Conservation (phyloP, 768 basidiomycete species). For the Tulasnella sp. region DNA sequence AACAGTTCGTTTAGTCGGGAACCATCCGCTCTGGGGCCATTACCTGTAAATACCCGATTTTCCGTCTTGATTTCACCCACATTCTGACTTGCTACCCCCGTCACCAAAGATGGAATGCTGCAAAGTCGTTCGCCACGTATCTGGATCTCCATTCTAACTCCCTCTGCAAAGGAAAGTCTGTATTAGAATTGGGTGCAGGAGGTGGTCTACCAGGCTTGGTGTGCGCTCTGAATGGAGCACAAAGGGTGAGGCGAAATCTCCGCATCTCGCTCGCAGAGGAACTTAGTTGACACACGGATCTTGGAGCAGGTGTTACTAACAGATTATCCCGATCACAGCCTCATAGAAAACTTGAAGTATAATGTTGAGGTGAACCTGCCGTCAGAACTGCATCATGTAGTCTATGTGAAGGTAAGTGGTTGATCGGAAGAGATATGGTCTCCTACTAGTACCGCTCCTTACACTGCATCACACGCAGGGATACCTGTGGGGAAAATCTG, state of each 20-base stretch:
- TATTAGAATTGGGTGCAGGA: slow-evolving; percentile 89
- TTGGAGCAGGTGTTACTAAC: slow-evolving; percentile 59
- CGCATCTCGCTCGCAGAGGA: not conserved
- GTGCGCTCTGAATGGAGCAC: slow-evolving; percentile 53
- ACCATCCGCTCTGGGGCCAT: slow-evolving; percentile 73
- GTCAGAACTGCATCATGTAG: slow-evolving; percentile 16
- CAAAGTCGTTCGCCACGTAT: slow-evolving; percentile 55
- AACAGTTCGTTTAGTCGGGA: slow-evolving; percentile 57
- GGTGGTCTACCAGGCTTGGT: slow-evolving; percentile 81
- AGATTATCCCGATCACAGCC: slow-evolving; percentile 74
- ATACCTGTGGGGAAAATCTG: slow-evolving; percentile 67
- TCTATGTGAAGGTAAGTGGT: slow-evolving; percentile 28
- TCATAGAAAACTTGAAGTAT: slow-evolving; percentile 59
- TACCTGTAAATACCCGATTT: slow-evolving; percentile 40
- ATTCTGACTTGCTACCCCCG: not conserved
- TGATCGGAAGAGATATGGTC: slow-evolving; percentile 16
- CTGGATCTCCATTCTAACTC: slow-evolving; percentile 39
- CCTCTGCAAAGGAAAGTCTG: slow-evolving; percentile 34
- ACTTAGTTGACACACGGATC: no score
- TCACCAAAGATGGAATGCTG: slow-evolving; percentile 60
- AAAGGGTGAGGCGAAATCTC: slow-evolving; percentile 38
- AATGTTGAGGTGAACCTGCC: slow-evolving; percentile 54
- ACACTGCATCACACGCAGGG: slow-evolving; percentile 34
- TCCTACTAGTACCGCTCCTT: not conserved
- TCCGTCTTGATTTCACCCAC: not conserved